Base-by-base conservation (phyloP, 2,329 filamentous ascomycete species). In the Colletotrichum noveboracense region DNA sequence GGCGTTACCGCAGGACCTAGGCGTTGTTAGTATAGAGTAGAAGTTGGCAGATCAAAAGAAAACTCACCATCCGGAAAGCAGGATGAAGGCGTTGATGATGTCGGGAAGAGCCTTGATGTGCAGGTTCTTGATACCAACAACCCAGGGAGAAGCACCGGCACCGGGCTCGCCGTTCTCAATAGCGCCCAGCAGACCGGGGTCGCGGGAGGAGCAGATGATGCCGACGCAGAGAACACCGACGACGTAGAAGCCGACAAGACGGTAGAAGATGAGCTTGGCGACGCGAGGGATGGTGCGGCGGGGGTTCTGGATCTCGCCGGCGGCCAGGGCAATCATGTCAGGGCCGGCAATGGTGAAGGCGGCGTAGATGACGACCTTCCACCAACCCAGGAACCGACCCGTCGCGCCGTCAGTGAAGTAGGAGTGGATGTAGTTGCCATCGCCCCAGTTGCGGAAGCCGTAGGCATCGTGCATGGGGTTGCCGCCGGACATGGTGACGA, bases 241-340 rank as follows among this genome's bases (percentile, higher is more conserved):
- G n/a, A 95, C 89, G 83, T 95, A 95, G 84, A 95, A 95, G 2
- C 89, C 84, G 1, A 92, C 93, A 36, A 95, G 86, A 65, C 94
- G 92, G 83, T 93, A 94, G 84, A 95, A 95, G 38, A 95, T 92
- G 61, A 92, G 91, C 78, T 94, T 94, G 85, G 91, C 94, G 2
- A 94, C 93, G 74, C 89, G 89, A 1, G 93, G 93, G 83, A 96
- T 91, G 34, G 91, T 89, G 28, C 85, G 83, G 56, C 93, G 89
- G 3, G 93, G 93, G 80, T 94, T 93, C 79, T 92, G 89, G 21
- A 92, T 90, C 83, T 94, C 93, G 60, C 86, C 87, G 3, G 86
- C 84, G 2, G 87, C 85, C 65, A 91, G 88, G 32, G 88, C 85
- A 77, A 94, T 91, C 83, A 93, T 93, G 79, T 94, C 93, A 0